These are phyloP conservation scores for Luffa acutangula DNA, from an alignment of 306 rosid species.

Conservation along the genomic window DNA sequence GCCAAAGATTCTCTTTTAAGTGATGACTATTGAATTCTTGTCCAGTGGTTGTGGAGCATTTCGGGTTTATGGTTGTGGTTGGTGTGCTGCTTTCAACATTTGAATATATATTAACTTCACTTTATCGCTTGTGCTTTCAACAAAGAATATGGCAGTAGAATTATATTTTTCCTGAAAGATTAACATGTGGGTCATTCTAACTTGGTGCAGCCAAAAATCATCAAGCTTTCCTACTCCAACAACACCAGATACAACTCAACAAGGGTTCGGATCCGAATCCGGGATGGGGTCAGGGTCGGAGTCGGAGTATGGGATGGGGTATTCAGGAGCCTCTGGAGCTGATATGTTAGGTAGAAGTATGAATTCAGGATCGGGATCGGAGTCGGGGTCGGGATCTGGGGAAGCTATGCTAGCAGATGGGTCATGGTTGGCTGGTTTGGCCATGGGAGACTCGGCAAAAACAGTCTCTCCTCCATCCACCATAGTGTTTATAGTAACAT, in stretches of 20 bases:
- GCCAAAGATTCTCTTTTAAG: slow-evolving; percentile 28
- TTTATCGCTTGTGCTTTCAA: background rate
- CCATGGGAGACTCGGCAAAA: slow-evolving; percentile 75
- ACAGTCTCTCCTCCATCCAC: slow-evolving; percentile 17
- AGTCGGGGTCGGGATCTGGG: slow-evolving; percentile 20
- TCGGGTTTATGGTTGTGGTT: background rate
- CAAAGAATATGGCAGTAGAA: background rate
- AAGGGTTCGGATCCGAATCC: slow-evolving; percentile 1
- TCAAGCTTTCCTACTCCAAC: slow-evolving; percentile 34
- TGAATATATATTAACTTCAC: background rate
- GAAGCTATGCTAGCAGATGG: slow-evolving; percentile 48
- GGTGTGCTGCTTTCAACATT: background rate
- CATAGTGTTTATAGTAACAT: background rate
- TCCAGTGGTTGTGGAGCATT: background rate
- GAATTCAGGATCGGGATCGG: slow-evolving; percentile 4
- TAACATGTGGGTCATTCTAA: background rate
- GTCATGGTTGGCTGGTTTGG: slow-evolving; percentile 87
- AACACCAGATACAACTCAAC: slow-evolving; percentile 14
- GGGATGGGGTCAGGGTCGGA: slow-evolving; percentile 8
- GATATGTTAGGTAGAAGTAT: slow-evolving; percentile 16
- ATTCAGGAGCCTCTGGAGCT: slow-evolving; percentile 9
- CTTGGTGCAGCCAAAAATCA: slow-evolving; percentile 36
- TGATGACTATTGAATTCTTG: background rate
- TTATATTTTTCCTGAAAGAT: background rate
- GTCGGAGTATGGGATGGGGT: slow-evolving; percentile 19